These are phyloP conservation scores for Ampelocalamus luodianensis DNA, from an alignment of 176 grass and related monocot species.

Conservation along the genomic window DNA sequence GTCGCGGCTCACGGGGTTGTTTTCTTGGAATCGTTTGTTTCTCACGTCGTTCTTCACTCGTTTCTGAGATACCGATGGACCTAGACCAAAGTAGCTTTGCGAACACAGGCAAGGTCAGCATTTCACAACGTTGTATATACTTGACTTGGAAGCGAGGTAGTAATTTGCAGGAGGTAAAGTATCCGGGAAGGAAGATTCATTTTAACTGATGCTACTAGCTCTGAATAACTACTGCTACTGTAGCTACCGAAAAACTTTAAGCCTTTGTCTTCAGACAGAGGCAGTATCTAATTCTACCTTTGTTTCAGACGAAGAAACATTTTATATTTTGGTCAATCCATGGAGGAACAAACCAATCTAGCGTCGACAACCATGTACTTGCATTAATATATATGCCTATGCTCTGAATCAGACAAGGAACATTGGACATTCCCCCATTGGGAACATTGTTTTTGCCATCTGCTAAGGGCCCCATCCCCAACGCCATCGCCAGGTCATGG, in stretches of 20 bases:
- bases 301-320: neutral
- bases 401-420: neutral
- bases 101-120: neutral
- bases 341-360: neutral
- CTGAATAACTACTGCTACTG: neutral
- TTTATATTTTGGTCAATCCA: neutral
- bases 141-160: constrained; percentile 5
- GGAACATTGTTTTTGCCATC: neutral
- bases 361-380: neutral
- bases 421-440: neutral
- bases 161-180: constrained; percentile 18
- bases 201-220: neutral
- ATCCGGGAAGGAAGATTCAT: neutral
- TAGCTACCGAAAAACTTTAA: neutral
- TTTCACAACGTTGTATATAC: neutral
- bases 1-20: too few species aligned
- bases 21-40: too few species aligned
- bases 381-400: neutral
- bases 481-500: neutral
- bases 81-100: too few species aligned
- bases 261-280: neutral
- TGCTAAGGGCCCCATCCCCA: neutral
- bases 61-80: too few species aligned
- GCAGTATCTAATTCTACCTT: neutral
- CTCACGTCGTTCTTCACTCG: too few species aligned